Conservation (phyloP, 2,329 filamentous ascomycete species). For the Pseudogymnoascus sp. region DNA sequence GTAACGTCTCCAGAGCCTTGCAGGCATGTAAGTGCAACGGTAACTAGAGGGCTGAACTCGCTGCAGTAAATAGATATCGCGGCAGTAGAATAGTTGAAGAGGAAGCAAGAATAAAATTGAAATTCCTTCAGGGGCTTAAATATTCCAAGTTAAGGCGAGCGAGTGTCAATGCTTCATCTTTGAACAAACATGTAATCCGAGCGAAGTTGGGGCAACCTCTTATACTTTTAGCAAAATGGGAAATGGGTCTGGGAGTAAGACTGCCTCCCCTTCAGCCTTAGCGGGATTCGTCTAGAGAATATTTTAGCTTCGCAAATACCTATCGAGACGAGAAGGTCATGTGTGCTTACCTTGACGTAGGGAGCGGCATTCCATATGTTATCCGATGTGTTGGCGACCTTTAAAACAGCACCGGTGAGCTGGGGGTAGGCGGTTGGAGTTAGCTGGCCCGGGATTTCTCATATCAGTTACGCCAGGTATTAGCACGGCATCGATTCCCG, state of each 20-base stretch:
- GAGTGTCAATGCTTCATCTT: not conserved
- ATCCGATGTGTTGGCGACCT: not conserved
- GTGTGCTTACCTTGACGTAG: not conserved
- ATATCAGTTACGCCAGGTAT: not conserved
- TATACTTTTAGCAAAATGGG: not conserved
- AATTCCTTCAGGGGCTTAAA: not conserved
- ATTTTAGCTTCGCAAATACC: not conserved
- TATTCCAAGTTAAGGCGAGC: not conserved
- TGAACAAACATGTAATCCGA: not conserved
- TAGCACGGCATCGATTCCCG: not conserved
- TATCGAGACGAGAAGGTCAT: not conserved
- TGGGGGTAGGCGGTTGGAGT: not conserved
- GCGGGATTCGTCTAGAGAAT: not conserved
- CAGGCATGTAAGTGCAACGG: not conserved
- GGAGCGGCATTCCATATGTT: not conserved
- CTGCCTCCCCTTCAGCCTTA: not conserved
- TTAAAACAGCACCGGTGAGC: not conserved
- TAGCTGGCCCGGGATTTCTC: not conserved
- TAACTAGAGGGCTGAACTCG: not conserved
- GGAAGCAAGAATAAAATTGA: not conserved
- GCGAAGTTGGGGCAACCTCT: not conserved
- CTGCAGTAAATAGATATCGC: not conserved
- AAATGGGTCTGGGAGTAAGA: not conserved
- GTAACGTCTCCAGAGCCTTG: not conserved
- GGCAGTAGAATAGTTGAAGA: not conserved